phyloP scores from a whole-genome alignment of 2,329 filamentous ascomycete genomes.

The Plenodomus biglobosus region DNA sequence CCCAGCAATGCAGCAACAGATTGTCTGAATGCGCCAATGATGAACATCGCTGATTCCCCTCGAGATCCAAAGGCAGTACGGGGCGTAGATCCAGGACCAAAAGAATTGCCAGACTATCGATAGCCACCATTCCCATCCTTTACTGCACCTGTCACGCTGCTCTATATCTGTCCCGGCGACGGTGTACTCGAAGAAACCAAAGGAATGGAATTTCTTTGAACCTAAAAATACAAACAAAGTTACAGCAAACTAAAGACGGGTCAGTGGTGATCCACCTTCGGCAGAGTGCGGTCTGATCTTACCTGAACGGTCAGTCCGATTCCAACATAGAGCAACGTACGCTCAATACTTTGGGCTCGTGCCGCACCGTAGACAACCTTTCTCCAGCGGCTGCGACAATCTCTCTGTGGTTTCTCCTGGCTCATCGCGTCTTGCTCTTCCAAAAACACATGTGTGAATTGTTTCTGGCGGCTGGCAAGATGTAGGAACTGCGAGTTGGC shows the following conservation, averaged over 20 bases:
- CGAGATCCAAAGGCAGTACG: conserved; percentile 39
- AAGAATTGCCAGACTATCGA: conserved; percentile 42
- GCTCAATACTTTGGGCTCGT: conserved; percentile 29
- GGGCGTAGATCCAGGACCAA: conserved; percentile 42
- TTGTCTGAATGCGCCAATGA: conserved; percentile 38
- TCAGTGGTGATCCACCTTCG: background rate
- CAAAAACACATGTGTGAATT: conserved; percentile 29
- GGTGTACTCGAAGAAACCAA: conserved; percentile 35
- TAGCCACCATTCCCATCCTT: conserved; percentile 44
- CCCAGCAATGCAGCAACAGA: conserved; percentile 39
- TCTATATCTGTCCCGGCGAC: conserved; percentile 28
- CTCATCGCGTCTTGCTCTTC: conserved; percentile 26
- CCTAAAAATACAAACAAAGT: conserved; percentile 36
- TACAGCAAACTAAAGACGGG: conserved; percentile 19
- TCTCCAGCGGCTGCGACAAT: conserved; percentile 28
- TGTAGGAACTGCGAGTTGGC: conserved; percentile 42
- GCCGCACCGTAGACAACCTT: conserved; percentile 27
- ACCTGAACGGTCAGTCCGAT: conserved; percentile 34
- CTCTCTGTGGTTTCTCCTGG: conserved; percentile 24
- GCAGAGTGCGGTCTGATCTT: background rate
- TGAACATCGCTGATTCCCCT: conserved; percentile 38
- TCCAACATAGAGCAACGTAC: conserved; percentile 31
- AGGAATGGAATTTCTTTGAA: conserved; percentile 39
- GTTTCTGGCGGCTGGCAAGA: conserved; percentile 37
- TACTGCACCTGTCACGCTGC: conserved; percentile 27